Evolutionary conservation across 2,329 filamentous ascomycete genomes (phyloP), one percentile per base, ranked within the genome.

Genomic region (Venturia pyrina): DNA sequence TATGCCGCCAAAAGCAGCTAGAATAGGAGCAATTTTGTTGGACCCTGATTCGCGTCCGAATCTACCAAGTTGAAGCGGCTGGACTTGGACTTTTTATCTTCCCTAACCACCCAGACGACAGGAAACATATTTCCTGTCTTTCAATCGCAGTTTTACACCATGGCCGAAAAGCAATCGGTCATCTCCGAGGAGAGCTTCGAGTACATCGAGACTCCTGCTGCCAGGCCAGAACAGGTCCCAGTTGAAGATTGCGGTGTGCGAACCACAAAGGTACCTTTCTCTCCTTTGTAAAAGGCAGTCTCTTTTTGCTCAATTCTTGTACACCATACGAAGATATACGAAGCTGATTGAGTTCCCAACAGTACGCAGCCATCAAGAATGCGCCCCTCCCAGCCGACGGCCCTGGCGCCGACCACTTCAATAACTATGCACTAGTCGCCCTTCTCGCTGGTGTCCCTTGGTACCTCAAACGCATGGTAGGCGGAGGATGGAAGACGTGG

Each of bases 301-400:
- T 4, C 21, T 21, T 37, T 40, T 11, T 40, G 37, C 11, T 48
- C 32, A 1, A 60, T 34, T 19, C 24, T 5, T 34, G 10, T 34
- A 60, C 15, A 10, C 17, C 63, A 66, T 43, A 50, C 34, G 56
- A 66, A 66, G 65, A 67, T 66, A 69, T 69, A 69, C 67, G 37
- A 68, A 66, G 68, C 70, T 75, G 69, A 75, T 68, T 37, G 70
- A 65, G 69, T 69, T 19, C 66, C 63, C 43, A 67, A 70, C 74
- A 96, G 93, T 93, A 87, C 73, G 89, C 91, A 41, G 80, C 91
- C 68, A 98, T 98, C 80, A 90, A 96, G 76, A 98, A 98, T 86
- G 90, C 88, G 62, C 92, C 95, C 70, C 86, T 98, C 56, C 95
- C 95, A 46, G 93, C 93, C 70, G 95, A 99, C 77, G 90, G 87